Evolutionary conservation across 495 filamentous ascomycete genomes (phyloP), one percentile per base, ranked within the genome.

Genomic region (Aspergillus affinis): DNA sequence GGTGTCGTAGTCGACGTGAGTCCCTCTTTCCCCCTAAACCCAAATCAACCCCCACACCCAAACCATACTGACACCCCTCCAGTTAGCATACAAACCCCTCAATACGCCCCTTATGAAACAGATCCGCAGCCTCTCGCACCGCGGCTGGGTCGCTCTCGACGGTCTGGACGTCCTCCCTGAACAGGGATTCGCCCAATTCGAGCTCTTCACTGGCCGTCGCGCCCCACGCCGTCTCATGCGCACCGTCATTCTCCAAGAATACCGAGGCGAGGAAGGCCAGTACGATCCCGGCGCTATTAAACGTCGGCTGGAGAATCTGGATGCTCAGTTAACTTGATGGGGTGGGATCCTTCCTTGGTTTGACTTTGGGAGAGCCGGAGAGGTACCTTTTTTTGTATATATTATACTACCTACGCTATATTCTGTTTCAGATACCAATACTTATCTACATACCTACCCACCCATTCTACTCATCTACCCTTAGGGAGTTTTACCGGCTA

Each of bases 111-210:
- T 93, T 0, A 82, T 91, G 30, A 75, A 80, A 32, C 89, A 93
- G 63, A 82, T 87, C 12, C 72, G 79, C 7, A 67, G 66, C 13
- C 68, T 88, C 15, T 82, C 85, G 0, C 81, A 84, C 26, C 75
- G 77, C 5, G 84, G 84, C 0, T 93, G 89, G 89, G 84, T 89
- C 2, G 84, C 88, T 5, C 79, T 92, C 48, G 89, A 92, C 59
- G 90, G 89, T 6, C 76, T 92, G 6, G 90, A 92, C 60, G 82
- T 92, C 6, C 79, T 93, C 2, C 84, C 86, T 0, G 89, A 92
- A 72, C 90, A 91, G 77, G 90, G 87, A 0, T 90, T 89, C 68
- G 88, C 89, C 46, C 88, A 90, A 29, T 93, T 92, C 65, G 90
- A 92, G 68, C 72, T 92, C 17, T 90, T 92, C 73, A 90, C 89